Evolutionary conservation across 2,329 filamentous ascomycete genomes (phyloP).

Genomic region (Rhinocladiella similis): DNA sequence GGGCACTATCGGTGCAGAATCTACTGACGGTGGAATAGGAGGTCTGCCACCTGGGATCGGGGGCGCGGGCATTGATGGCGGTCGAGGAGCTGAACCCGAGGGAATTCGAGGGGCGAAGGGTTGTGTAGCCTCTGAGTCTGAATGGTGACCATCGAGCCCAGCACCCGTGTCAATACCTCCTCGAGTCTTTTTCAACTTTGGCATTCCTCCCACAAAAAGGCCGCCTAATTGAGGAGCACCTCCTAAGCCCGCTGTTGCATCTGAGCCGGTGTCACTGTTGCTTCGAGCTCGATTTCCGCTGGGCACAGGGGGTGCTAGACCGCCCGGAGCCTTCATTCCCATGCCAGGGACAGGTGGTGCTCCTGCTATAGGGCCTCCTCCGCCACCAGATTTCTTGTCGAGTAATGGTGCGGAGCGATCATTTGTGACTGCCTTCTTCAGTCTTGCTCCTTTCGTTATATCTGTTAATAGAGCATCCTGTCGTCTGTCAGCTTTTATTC

Average conservation of each 20-base stretch:
- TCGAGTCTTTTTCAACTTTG: constrained; percentile 87
- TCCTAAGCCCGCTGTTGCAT: constrained; percentile 43
- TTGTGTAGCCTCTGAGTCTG: constrained; percentile 69
- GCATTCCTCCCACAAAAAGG: constrained; percentile 91
- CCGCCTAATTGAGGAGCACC: constrained; percentile 79
- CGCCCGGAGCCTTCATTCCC: constrained; percentile 56
- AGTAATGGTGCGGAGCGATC: constrained; percentile 83
- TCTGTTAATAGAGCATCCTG: constrained; percentile 85
- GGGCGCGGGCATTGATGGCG: constrained; percentile 53
- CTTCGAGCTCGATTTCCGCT: constrained; percentile 70
- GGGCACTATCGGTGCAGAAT: constrained; percentile 50
- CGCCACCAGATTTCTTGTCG: constrained; percentile 55
- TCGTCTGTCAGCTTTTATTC: constrained; percentile 13
- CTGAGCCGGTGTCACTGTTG: constrained; percentile 67
- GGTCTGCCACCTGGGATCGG: constrained; percentile 54
- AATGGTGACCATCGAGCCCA: constrained; percentile 71
- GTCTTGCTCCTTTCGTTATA: constrained; percentile 74
- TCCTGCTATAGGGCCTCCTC: constrained; percentile 65
- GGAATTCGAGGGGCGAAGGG: constrained; percentile 57
- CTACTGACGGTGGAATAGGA: constrained; percentile 49
- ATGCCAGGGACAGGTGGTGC: constrained; percentile 76
- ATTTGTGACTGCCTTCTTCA: constrained; percentile 88
- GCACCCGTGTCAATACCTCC: constrained; percentile 78
- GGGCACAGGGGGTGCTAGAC: constrained; percentile 71
- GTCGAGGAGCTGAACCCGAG: constrained; percentile 48